Percentiles rank a stretch among this genome's conserved stretches.
Conservation (phyloP, 2,329 filamentous ascomycete genomes). For the Aspergillus pseudotamarii region DNA sequence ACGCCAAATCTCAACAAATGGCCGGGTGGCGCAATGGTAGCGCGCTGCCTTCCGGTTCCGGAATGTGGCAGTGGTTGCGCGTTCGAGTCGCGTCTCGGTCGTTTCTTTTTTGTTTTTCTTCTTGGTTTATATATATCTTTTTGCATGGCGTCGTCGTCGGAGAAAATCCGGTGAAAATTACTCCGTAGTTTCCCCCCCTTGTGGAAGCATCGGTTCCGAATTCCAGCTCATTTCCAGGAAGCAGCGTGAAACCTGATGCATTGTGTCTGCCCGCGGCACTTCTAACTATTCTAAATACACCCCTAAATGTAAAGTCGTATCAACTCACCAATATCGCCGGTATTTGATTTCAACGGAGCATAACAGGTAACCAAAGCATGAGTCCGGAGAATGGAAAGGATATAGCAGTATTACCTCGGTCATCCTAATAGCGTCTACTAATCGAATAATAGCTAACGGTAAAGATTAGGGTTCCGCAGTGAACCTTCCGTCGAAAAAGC, state of each 20-base stretch:
- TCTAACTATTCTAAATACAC: too few relatives aligned
- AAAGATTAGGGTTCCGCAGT: not conserved
- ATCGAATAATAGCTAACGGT: not conserved
- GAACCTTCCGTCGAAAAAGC: not conserved
- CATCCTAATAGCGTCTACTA: not conserved
- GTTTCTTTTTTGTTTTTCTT: not conserved
- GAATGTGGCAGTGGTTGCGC: slow-evolving; percentile 5
- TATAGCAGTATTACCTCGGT: not conserved
- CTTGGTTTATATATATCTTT: too few relatives aligned
- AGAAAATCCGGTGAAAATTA: not conserved
- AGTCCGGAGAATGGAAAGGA: not conserved
- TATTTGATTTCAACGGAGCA: not conserved
- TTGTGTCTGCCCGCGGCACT: too few relatives aligned
- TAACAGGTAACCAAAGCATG: not conserved
- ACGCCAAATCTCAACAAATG: not conserved
- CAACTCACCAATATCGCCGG: too few relatives aligned
- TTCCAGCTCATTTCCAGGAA: too few relatives aligned
- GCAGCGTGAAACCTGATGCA: too few relatives aligned
- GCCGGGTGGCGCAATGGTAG: slow-evolving; percentile 7
- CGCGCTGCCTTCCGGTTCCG: slow-evolving; percentile 4
- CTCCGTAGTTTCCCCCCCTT: not conserved
- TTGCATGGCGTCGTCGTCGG: not conserved
- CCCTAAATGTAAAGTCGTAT: too few relatives aligned
- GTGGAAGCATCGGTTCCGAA: not conserved
- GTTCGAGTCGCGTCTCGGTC: slow-evolving; percentile 5